These are phyloP conservation scores for Penstemon davidsonii DNA, from an alignment of 257 asterid genomes.

Conservation along the genomic window DNA sequence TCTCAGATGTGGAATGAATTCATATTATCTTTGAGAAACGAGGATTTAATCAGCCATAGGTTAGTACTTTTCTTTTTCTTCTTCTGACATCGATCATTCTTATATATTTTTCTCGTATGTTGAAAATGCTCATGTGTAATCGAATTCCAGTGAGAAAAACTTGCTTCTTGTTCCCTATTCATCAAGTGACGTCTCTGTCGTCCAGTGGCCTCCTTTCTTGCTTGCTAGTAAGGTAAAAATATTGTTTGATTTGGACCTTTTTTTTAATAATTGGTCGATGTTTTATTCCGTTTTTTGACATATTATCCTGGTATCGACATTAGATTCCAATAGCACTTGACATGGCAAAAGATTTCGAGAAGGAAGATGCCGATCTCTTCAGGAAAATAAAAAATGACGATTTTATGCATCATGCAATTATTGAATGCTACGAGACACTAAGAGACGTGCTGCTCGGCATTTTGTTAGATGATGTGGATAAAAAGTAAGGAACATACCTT, in stretches of 20 bases:
- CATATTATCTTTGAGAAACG: slow-evolving; percentile 85
- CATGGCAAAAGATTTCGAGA: slow-evolving; percentile 90
- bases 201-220: slow-evolving; percentile 99
- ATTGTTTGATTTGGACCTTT: slow-evolving; percentile 18
- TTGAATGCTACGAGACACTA: slow-evolving; percentile 91
- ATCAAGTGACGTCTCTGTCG: slow-evolving; percentile 79
- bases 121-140: slow-evolving; percentile 23
- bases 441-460: slow-evolving; percentile 59
- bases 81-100: slow-evolving; percentile 7
- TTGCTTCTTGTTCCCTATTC: slow-evolving; percentile 94
- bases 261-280: neutral
- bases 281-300: slow-evolving; percentile 28
- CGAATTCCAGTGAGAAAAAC: slow-evolving; percentile 73
- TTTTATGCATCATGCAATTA: slow-evolving; percentile 82
- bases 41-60: slow-evolving; percentile 90
- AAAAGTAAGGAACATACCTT: slow-evolving; percentile 51
- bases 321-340: slow-evolving; percentile 98
- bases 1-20: slow-evolving; percentile 99
- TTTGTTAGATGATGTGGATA: slow-evolving; percentile 61
- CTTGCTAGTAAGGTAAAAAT: slow-evolving; percentile 91
- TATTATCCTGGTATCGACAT: slow-evolving; percentile 27
- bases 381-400: slow-evolving; percentile 80
- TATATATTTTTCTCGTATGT: neutral
- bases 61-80: slow-evolving; percentile 30
- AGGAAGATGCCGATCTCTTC: slow-evolving; percentile 84